phyloP scores from a whole-genome alignment of 2,329 filamentous ascomycete genomes.

The Diaporthe citri region DNA sequence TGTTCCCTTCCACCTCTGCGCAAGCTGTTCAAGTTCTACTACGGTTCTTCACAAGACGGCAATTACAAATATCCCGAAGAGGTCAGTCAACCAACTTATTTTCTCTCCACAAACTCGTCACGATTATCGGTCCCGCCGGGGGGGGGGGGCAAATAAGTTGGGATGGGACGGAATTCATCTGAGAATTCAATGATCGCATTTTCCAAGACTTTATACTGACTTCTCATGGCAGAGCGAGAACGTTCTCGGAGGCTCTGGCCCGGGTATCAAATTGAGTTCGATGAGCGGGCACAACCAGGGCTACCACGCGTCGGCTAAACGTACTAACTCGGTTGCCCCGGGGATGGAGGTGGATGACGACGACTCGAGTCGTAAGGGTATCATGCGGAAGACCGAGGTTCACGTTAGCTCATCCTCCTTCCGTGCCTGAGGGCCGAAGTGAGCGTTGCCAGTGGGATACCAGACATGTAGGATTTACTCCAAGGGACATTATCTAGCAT shows the following conservation, averaged over 20 bases:
- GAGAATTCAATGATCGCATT: neutral
- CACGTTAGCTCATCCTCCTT: neutral
- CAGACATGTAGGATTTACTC: no score
- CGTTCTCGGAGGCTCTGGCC: neutral
- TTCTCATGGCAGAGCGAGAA: neutral
- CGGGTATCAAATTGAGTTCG: neutral
- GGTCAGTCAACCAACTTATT: neutral
- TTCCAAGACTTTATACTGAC: neutral
- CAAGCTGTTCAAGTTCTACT: slow-evolving; percentile 5
- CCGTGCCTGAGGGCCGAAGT: neutral
- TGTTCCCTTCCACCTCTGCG: slow-evolving; percentile 7
- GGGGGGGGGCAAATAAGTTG: no score
- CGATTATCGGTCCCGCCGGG: neutral
- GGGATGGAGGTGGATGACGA: neutral
- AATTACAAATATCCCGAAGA: neutral
- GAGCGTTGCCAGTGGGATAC: no score
- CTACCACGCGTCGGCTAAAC: slow-evolving; percentile 5
- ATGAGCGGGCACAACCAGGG: neutral
- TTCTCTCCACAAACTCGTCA: neutral
- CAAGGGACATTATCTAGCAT: no score
- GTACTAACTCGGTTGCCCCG: neutral
- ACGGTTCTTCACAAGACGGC: neutral
- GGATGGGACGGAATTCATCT: neutral
- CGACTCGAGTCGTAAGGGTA: neutral
- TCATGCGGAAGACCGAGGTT: slow-evolving; percentile 13